Evolutionary conservation across 1,284 basidiomycete species (phyloP).

Genomic region (Leccinum laetum): DNA sequence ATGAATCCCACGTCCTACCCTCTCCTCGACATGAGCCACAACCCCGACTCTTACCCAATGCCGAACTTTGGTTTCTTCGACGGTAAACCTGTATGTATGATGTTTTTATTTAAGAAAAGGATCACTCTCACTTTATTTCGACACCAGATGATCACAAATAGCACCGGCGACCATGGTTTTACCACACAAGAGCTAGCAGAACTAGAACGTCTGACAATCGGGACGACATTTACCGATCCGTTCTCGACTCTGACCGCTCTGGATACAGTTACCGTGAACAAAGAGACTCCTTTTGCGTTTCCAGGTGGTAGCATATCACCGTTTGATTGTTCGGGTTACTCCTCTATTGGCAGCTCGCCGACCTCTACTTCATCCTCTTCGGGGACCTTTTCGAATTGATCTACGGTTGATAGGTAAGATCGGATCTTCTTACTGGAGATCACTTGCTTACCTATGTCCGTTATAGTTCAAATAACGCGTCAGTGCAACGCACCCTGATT

Average conservation of each 20-base stretch:
- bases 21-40: constrained; percentile 6
- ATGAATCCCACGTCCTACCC: constrained; percentile 3
- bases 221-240: constrained; percentile 22
- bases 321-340: constrained; percentile 15
- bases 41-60: constrained; percentile 1
- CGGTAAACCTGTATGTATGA: constrained; percentile 17
- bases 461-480: not conserved
- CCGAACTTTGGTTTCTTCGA: constrained; percentile 9
- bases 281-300: constrained; percentile 2
- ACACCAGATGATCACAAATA: not conserved
- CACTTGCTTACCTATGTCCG: not conserved
- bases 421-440: not conserved
- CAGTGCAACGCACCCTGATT: not conserved
- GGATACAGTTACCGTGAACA: not conserved
- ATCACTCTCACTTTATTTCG: constrained; percentile 1
- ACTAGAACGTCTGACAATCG: constrained; percentile 16
- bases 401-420: not conserved
- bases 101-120: not conserved
- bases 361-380: constrained; percentile 18
- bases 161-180: constrained; percentile 6
- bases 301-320: constrained; percentile 13
- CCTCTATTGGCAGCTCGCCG: constrained; percentile 12
- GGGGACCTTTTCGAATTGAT: constrained; percentile 6
- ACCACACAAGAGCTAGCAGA: constrained; percentile 17
- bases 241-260: constrained; percentile 11